Base-by-base conservation (phyloP, 2,329 filamentous ascomycete species). In the Arthrobotrys megalospora region DNA sequence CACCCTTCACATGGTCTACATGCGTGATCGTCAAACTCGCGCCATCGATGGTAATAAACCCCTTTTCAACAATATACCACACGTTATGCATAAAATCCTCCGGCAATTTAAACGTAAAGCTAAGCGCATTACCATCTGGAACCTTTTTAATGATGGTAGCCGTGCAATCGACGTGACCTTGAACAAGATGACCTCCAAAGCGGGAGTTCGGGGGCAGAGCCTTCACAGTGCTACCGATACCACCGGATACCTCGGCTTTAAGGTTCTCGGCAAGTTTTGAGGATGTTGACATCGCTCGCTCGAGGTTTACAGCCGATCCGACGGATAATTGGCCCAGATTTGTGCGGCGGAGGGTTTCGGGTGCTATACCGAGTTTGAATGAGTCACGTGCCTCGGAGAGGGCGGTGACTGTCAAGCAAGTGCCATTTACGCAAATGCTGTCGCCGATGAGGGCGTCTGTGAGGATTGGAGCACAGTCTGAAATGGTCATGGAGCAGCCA, bases 301-400 rank as follows among this genome's bases (percentile, higher is more conserved):
- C 96, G 66, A 99, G 91, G 85, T 99, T 99, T 80, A 98, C 94
- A 7, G 21, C 8, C 78, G 90, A 92, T 48, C 87, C 87, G 78
- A 89, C 84, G 58, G 86, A 85, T 66, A 99, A 88, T n/a, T 78
- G 58, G 79, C 94, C 95, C n/a, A 99, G 90, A 86, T 98, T 97
- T 76, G 96, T 99, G 73, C 97, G 90, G 75, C 96, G 94, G 70
- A 99, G 90, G 14, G 96, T 99, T 86, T 99, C 96, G 76, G 96
- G 96, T 7, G 96, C 93, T 80, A 97, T 91, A 83, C 96, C 95
- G 81, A 98, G 93, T 82, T 93, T 95, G 90, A 99, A 99, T 80
- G 86, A 76, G 36, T 76, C 72, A 24, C 34, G 73, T 53, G 64
- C 58, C 28, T 79, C 83, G 68, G 84, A 85, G 84, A 93, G 91